Conservation (phyloP, 176 grass and related monocot species). For the Oryza australiensis region DNA sequence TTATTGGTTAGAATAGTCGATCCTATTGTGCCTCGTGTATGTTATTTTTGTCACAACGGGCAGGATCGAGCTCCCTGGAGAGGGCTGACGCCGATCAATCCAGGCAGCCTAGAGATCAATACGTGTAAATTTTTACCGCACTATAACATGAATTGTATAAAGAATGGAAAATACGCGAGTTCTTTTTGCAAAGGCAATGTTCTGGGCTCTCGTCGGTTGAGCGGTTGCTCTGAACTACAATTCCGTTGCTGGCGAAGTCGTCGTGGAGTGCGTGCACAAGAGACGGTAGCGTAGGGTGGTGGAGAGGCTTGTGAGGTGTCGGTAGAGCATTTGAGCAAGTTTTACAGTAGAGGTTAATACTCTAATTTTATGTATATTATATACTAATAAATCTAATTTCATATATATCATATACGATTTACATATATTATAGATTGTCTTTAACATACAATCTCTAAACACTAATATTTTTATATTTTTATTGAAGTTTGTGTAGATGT, state of each 20-base stretch:
- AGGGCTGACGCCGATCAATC: conserved; percentile 5
- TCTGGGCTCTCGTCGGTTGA: not conserved
- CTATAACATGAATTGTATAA: conserved; percentile 41
- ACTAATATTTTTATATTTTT: no score
- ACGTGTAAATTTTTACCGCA: conserved; percentile 49
- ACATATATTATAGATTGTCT: no score
- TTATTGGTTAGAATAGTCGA: conserved; percentile 47
- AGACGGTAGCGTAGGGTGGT: not conserved
- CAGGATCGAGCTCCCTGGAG: conserved; percentile 35
- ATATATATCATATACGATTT: no score
- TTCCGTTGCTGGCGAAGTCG: not conserved
- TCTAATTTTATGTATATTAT: no score
- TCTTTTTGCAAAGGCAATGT: conserved; percentile 6
- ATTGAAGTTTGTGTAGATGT: no score
- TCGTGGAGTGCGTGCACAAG: not conserved
- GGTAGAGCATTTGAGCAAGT: no score
- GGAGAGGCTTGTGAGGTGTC: not conserved
- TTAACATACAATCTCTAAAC: no score
- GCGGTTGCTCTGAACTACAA: not conserved
- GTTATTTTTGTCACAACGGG: conserved; percentile 53
- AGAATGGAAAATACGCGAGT: conserved; percentile 28
- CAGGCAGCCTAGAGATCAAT: conserved; percentile 34
- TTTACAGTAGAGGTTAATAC: no score
- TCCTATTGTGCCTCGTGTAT: conserved; percentile 59
- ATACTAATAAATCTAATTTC: no score